These are phyloP conservation scores for Diversispora eburnea DNA, from an alignment of 192 early-diverging fungal species.

Conservation along the genomic window DNA sequence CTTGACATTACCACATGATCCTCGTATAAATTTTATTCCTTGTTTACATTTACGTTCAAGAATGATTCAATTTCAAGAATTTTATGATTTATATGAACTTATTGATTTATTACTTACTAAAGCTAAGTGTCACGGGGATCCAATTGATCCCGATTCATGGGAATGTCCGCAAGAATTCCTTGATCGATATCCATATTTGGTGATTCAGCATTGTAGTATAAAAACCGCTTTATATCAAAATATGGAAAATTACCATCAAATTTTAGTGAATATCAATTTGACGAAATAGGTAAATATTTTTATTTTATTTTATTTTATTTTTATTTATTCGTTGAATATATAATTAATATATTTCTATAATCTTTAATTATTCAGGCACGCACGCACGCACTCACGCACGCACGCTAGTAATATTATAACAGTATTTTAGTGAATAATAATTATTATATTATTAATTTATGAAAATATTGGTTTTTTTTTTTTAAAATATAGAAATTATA, in stretches of 20 bases:
- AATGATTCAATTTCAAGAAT: slow-evolving; percentile 38
- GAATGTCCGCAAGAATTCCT: slow-evolving; percentile 40
- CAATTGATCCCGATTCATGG: slow-evolving; percentile 40
- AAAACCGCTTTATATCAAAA: slow-evolving; percentile 12
- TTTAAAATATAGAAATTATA: too few species aligned
- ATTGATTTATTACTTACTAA: slow-evolving; percentile 34
- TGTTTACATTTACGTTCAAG: slow-evolving; percentile 38
- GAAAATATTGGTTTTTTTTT: too few species aligned
- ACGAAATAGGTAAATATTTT: too few species aligned
- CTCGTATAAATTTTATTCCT: slow-evolving; percentile 41
- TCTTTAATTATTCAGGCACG: too few species aligned
- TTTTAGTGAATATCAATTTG: neutral
- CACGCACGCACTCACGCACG: too few species aligned
- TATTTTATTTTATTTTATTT: too few species aligned
- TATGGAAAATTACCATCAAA: neutral
- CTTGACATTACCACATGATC: slow-evolving; percentile 33
- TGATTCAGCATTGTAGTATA: slow-evolving; percentile 7
- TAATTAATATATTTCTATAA: too few species aligned
- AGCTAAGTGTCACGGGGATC: slow-evolving; percentile 41
- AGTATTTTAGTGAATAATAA: too few species aligned
- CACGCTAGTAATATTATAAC: too few species aligned
- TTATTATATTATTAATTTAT: too few species aligned
- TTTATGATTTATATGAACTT: slow-evolving; percentile 35
- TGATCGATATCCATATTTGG: slow-evolving; percentile 34
- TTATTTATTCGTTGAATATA: too few species aligned